Evolutionary conservation across 2,329 filamentous ascomycete genomes (phyloP), one percentile per base, ranked within the genome.

Genomic region (Calonectria naviculata): DNA sequence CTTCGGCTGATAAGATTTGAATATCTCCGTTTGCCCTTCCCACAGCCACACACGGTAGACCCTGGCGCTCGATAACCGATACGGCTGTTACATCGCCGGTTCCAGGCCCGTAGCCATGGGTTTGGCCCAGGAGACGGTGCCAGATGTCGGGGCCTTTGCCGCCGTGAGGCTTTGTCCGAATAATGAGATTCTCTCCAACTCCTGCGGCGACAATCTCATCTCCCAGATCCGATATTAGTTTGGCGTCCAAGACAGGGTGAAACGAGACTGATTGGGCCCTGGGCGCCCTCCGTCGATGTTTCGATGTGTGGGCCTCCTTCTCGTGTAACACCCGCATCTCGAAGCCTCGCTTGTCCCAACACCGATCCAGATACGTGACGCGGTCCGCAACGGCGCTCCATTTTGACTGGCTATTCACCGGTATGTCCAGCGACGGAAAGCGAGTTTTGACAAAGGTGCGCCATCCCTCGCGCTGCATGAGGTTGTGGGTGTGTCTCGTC

Each of bases 1-100:
- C 78, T 0, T 81, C 75, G 28, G 80, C 80, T 4, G 85, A 86
- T 8, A 88, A 71, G 3, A 90, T 75, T 9, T 85, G 80, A 6
- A 90, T 75, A 21, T 86, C 80, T 1, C 89, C 88, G 71, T 86
- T 88, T 1, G 88, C 86, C 38, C 88, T 82, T 5, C 87, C 88
- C 0, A 86, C 84, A 3, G 89, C 74, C 1, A 88, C 74, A 2
- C 83, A 80, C 19, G 83, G 74, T 19, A 69, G 65, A 3, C 72
- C 77, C 4, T 77, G 65, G 5, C 81, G 75, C 42, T 85, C 83
- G 5, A 89, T 75, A 24, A 89, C 80, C 0, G 83, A 83, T 1
- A 90, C 75, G 4, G 86, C 82, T 2, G 84, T 89, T 7, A 89
- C 83, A 65, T 90, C 89, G 66, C 87, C 88, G 34, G 79, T 84